Conservation (phyloP, 1,139 yeast species). For the Yamadazyma diospyri region DNA sequence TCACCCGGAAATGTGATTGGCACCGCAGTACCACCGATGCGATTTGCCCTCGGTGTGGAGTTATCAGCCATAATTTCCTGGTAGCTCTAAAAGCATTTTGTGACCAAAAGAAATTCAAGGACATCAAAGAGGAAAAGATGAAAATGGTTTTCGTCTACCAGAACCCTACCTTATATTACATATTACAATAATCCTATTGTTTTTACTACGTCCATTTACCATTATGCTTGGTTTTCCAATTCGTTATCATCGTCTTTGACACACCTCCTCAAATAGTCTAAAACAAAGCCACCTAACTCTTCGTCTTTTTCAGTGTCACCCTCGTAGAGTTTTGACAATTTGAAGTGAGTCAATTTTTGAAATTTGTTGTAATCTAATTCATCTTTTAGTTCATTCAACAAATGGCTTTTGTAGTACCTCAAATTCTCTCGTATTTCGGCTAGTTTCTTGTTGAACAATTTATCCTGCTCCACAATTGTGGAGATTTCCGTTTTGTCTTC, state of each 20-base stretch:
- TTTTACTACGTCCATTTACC: too few species aligned
- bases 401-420: slow-evolving; percentile 3
- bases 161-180: neutral
- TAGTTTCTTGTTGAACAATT: slow-evolving; percentile 25
- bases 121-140: too few species aligned
- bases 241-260: slow-evolving; percentile 19
- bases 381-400: slow-evolving; percentile 10
- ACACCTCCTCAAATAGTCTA: slow-evolving; percentile 29
- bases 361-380: slow-evolving; percentile 30
- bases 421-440: slow-evolving; percentile 20
- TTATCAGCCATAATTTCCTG: too few species aligned
- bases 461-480: slow-evolving; percentile 33
- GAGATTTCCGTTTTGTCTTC: slow-evolving; percentile 43
- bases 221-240: too few species aligned
- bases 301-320: slow-evolving; percentile 18
- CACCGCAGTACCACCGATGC: too few species aligned
- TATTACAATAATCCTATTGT: too few species aligned
- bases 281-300: slow-evolving; percentile 28
- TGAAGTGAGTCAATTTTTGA: slow-evolving; percentile 20
- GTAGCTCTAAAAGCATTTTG: too few species aligned
- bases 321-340: slow-evolving; percentile 25
- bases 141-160: too few species aligned
- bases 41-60: too few species aligned
- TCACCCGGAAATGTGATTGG: too few species aligned
- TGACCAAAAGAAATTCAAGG: too few species aligned